A percentile compares a stretch with the other conserved stretches of the same genome.
phyloP scores from a whole-genome alignment of 176 grass and related monocot genomes.

The Otatea glauca region DNA sequence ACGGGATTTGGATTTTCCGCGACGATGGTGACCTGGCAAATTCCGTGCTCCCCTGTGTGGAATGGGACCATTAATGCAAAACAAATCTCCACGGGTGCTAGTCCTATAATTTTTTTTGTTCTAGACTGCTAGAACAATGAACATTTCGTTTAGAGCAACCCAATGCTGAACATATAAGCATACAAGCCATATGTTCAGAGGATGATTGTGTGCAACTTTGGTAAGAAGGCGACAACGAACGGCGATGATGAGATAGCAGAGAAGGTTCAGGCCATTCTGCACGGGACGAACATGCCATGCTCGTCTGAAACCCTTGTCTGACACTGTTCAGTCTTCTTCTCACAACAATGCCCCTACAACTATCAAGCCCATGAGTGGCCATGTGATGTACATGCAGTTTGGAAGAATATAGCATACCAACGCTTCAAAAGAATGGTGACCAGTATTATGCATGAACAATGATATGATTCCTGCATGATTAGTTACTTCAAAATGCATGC shows the following conservation, averaged over 20 bases:
- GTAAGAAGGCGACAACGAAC: neutral
- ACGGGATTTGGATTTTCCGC: too few species aligned
- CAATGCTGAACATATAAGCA: neutral
- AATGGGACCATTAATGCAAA: too few species aligned
- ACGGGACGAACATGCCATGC: slow-evolving; percentile 5
- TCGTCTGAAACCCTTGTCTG: neutral
- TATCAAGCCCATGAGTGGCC: neutral
- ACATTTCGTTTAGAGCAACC: neutral
- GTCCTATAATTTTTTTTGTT: too few species aligned
- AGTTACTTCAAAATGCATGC: neutral
- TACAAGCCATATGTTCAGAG: neutral
- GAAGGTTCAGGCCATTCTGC: neutral
- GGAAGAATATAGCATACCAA: neutral
- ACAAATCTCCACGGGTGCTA: too few species aligned
- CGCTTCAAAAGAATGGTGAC: neutral
- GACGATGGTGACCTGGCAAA: too few species aligned
- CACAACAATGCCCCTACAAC: neutral
- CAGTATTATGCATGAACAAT: slow-evolving; percentile 13
- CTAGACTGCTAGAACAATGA: too few species aligned
- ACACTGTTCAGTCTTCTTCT: neutral
- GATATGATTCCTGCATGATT: slow-evolving; percentile 18
- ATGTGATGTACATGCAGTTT: slow-evolving; percentile 8
- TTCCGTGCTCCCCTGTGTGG: too few species aligned
- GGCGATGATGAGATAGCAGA: neutral
- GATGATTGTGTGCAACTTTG: neutral